Conservation (phyloP, 2,329 filamentous ascomycete genomes). For the Penicillium sclerotigenum region DNA sequence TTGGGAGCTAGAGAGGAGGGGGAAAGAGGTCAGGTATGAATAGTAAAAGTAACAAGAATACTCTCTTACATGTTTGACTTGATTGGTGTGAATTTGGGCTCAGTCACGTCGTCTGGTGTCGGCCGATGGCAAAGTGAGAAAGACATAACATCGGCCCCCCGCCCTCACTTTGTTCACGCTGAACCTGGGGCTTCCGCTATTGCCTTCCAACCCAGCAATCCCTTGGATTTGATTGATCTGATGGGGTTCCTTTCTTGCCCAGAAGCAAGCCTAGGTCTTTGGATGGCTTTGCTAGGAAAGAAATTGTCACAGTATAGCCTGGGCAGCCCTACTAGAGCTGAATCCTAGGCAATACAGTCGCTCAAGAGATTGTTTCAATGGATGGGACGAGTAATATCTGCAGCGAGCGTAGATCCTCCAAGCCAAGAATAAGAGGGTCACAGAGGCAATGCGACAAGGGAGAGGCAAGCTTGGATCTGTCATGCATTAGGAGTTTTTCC, state of each 20-base stretch:
- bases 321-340: neutral
- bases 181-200: neutral
- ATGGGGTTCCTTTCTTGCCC: neutral
- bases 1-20: neutral
- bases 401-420: no score
- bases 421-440: neutral
- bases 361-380: neutral
- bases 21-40: neutral
- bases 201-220: neutral
- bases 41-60: neutral
- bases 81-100: neutral
- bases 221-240: neutral
- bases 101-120: constrained; percentile 2
- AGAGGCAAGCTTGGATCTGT: neutral
- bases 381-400: neutral
- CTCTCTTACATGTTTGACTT: neutral
- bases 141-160: constrained; percentile 5
- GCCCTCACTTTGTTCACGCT: neutral
- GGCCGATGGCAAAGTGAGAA: neutral
- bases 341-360: neutral
- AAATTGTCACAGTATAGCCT: neutral
- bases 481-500: neutral
- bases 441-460: neutral
- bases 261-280: neutral
- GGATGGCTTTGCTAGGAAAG: neutral